A percentile compares a stretch with the other conserved stretches of the same genome.
These are phyloP conservation scores for Coemansia sp. DNA, from an alignment of 192 early-diverging fungal genomes.

Conservation along the genomic window DNA sequence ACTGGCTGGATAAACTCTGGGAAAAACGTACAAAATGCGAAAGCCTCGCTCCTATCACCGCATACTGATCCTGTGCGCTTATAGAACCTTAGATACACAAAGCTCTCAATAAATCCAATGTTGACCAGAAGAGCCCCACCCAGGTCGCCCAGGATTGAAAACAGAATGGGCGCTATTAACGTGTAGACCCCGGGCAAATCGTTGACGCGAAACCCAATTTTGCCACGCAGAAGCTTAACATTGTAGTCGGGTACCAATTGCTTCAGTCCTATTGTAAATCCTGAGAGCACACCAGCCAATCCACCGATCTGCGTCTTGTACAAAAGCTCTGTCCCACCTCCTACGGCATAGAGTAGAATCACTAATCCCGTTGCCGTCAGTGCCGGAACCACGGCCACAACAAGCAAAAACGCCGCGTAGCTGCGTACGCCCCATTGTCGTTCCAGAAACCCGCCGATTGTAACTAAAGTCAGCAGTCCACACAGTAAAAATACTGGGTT, in stretches of 20 bases:
- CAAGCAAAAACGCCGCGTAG: conserved; percentile 65
- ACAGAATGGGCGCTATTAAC: conserved; percentile 43
- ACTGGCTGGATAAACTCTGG: conserved; percentile 62
- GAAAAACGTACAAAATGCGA: conserved; percentile 88
- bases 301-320: conserved; percentile 61
- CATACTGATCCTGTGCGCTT: conserved; percentile 71
- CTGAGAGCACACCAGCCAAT: conserved; percentile 66
- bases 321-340: conserved; percentile 12
- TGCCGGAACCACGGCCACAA: conserved; percentile 52
- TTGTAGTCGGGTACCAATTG: conserved; percentile 86
- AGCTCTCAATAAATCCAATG: conserved; percentile 71
- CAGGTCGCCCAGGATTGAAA: conserved; percentile 22
- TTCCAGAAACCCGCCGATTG: conserved; percentile 78
- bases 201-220: conserved; percentile 64
- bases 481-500: conserved; percentile 25
- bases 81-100: conserved; percentile 86
- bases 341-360: conserved; percentile 17
- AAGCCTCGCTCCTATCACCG: conserved; percentile 89
- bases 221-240: conserved; percentile 62
- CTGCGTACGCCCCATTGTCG: conserved; percentile 77
- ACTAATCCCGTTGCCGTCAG: conserved; percentile 40
- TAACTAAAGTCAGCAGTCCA: conserved; percentile 24
- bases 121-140: conserved; percentile 66
- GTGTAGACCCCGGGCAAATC: conserved; percentile 44
- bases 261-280: conserved; percentile 85